phyloP scores from a whole-genome alignment of 805 yeast genomes.

The Candida cerambycidarum region DNA sequence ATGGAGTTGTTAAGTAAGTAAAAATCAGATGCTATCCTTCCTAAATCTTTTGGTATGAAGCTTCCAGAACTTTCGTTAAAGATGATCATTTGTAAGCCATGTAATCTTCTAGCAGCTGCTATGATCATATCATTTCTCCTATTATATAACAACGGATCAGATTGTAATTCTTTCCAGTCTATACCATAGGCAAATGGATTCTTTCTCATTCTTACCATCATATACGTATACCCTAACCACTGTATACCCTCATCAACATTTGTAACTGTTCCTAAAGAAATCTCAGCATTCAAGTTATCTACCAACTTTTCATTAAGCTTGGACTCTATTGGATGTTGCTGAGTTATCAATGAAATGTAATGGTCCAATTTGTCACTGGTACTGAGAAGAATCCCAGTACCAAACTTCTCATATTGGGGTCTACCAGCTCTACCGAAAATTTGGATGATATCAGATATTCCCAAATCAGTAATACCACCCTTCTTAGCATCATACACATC shows the following conservation, averaged over 20 bases:
- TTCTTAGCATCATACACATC: conserved; percentile 91
- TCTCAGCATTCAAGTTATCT: conserved; percentile 95
- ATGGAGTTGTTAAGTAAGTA: conserved; percentile 81
- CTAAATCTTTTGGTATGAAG: conserved; percentile 82
- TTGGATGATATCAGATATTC: conserved; percentile 95
- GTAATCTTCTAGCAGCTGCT: conserved; percentile 80
- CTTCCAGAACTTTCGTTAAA: conserved; percentile 83
- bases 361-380: conserved; percentile 79
- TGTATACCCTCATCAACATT: conserved; percentile 91
- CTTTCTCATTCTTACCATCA: conserved; percentile 90
- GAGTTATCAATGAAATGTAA: conserved; percentile 83
- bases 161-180: conserved; percentile 78
- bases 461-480: conserved; percentile 92
- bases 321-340: conserved; percentile 96
- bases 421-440: conserved; percentile 99
- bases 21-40: conserved; percentile 93
- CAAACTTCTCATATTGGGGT: conserved; percentile 90
- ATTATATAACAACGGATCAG: conserved; percentile 77
- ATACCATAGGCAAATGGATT: conserved; percentile 93
- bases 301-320: conserved; percentile 72
- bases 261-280: conserved; percentile 92
- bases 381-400: conserved; percentile 91
- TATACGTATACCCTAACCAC: conserved; percentile 97
- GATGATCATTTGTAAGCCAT: conserved; percentile 86
- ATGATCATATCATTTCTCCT: conserved; percentile 74